Percentiles rank a stretch among this genome's conserved stretches.
These are phyloP conservation scores for Leccinum rimulosum DNA, from an alignment of 768 basidiomycete genomes.

Conservation along the genomic window DNA sequence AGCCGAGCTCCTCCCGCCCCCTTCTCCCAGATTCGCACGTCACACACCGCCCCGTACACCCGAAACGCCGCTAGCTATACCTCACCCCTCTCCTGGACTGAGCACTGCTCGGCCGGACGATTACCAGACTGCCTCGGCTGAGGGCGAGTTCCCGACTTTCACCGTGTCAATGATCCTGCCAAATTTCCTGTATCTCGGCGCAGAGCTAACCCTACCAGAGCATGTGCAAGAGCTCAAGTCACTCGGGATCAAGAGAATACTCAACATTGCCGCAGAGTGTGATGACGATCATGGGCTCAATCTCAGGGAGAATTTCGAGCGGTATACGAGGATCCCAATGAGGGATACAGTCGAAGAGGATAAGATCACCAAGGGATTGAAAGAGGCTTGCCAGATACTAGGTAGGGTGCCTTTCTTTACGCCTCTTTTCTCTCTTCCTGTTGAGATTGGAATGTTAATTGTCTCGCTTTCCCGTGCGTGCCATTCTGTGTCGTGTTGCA, in stretches of 20 bases:
- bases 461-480: conserved; percentile 1
- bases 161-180: conserved; percentile 90
- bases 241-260: conserved; percentile 80
- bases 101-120: conserved; percentile 61
- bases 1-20: conserved; percentile 40
- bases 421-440: neutral
- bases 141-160: conserved; percentile 63
- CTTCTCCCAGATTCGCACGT: conserved; percentile 22
- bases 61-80: conserved; percentile 34
- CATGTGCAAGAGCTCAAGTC: conserved; percentile 73
- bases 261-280: conserved; percentile 92
- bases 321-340: conserved; percentile 88
- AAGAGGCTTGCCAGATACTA: conserved; percentile 81
- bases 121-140: conserved; percentile 21
- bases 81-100: conserved; percentile 43
- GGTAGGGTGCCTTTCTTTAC: conserved; percentile 51
- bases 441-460: conserved; percentile 3
- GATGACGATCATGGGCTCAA: conserved; percentile 76
- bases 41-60: conserved; percentile 40
- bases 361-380: conserved; percentile 75
- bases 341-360: conserved; percentile 95
- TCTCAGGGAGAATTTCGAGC: conserved; percentile 70
- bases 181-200: conserved; percentile 86
- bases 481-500: neutral
- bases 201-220: conserved; percentile 72